Conservation (phyloP, 495 filamentous ascomycete genomes). For the Aspergillus incahuasiensis region DNA sequence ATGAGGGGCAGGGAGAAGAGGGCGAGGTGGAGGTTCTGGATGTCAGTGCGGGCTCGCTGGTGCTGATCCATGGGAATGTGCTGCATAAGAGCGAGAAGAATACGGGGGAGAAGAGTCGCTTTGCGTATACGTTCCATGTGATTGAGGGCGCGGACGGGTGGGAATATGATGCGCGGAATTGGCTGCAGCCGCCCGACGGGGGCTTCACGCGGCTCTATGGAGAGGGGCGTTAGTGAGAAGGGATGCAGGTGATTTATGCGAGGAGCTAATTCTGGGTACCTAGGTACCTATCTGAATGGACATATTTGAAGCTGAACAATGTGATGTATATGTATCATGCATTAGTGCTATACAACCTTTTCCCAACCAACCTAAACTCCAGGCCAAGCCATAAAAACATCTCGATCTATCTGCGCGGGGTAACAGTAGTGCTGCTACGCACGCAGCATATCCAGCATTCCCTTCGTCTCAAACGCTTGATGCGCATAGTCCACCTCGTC, state of each 20-base stretch:
- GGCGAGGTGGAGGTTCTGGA: slow-evolving; percentile 66
- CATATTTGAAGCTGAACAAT: neutral
- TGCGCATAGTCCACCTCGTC: slow-evolving; percentile 77
- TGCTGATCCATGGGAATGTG: slow-evolving; percentile 94
- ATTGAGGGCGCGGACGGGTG: slow-evolving; percentile 75
- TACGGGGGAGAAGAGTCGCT: slow-evolving; percentile 72
- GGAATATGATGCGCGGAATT: slow-evolving; percentile 82
- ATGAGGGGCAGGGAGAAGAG: slow-evolving; percentile 40
- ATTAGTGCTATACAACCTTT: slow-evolving; percentile 1
- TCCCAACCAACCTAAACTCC: slow-evolving; percentile 2
- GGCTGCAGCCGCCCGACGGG: slow-evolving; percentile 79
- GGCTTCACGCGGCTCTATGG: slow-evolving; percentile 64
- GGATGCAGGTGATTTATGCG: too few species aligned
- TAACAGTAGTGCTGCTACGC: too few species aligned
- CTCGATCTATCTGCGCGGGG: too few species aligned
- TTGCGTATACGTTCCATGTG: slow-evolving; percentile 96
- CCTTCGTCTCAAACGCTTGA: slow-evolving; percentile 67
- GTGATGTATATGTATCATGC: slow-evolving; percentile 2
- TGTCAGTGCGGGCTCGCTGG: slow-evolving; percentile 82
- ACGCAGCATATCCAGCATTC: slow-evolving; percentile 77
- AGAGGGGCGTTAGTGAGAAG: neutral
- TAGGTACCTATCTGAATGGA: neutral
- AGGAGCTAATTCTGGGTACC: too few species aligned
- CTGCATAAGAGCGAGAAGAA: slow-evolving; percentile 96
- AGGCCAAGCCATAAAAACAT: neutral